phyloP scores from a whole-genome alignment of 1,284 basidiomycete genomes.

The Leccinum angustisporum region DNA sequence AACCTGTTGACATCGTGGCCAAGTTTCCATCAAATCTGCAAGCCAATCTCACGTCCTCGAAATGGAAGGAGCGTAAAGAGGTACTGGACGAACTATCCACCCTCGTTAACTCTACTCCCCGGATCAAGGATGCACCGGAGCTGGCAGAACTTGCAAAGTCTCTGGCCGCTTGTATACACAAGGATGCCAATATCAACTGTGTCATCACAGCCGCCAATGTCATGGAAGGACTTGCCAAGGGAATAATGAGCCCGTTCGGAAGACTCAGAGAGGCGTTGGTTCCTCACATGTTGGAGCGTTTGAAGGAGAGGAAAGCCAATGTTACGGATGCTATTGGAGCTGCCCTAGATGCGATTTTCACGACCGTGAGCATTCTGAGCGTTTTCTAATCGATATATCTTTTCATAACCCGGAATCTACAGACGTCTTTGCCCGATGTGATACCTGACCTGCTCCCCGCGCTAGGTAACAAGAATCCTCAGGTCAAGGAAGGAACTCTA shows the following conservation, averaged over 20 bases:
- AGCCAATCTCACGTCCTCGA: conserved; percentile 78
- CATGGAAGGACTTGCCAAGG: conserved; percentile 85
- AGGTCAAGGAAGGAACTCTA: conserved; percentile 92
- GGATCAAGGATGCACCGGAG: conserved; percentile 78
- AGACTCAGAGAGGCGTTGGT: conserved; percentile 76
- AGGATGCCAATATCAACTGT: conserved; percentile 95
- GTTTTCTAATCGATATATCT: conserved; percentile 2
- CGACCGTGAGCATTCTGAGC: conserved; percentile 57
- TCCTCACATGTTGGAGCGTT: conserved; percentile 80
- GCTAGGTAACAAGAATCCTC: conserved; percentile 91
- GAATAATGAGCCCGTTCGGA: conserved; percentile 74
- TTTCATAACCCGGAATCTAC: conserved; percentile 19
- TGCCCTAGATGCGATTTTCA: conserved; percentile 89
- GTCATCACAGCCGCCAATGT: conserved; percentile 88
- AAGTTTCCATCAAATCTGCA: conserved; percentile 78
- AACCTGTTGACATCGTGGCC: conserved; percentile 77
- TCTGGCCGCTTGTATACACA: conserved; percentile 79
- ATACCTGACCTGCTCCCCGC: conserved; percentile 82
- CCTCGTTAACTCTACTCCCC: conserved; percentile 70
- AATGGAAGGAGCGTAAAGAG: conserved; percentile 99
- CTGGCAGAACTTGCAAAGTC: conserved; percentile 74
- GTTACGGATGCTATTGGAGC: conserved; percentile 89
- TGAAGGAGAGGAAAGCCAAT: conserved; percentile 93
- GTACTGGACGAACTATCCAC: conserved; percentile 83
- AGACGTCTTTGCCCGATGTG: conserved; percentile 84